Conservation (phyloP, 2,329 filamentous ascomycete genomes). For the Lecanicillium sp. region DNA sequence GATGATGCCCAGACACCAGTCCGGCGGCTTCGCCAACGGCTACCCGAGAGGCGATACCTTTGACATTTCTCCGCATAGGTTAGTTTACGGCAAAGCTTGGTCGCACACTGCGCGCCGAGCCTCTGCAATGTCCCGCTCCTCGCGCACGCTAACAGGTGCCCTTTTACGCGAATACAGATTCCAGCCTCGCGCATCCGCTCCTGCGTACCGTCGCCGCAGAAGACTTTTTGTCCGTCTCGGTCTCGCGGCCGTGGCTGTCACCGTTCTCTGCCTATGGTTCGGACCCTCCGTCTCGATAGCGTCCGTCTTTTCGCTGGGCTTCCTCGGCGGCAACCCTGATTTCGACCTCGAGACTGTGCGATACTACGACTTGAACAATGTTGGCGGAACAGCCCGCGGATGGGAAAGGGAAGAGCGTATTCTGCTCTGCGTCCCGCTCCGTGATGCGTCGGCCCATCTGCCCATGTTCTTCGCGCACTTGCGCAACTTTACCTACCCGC, state of each 20-base stretch:
- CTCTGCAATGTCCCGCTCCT: neutral
- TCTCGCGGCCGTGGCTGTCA: slow-evolving; percentile 49
- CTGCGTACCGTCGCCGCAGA: slow-evolving; percentile 64
- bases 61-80: slow-evolving; percentile 87
- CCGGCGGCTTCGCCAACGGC: slow-evolving; percentile 72
- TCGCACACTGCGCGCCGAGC: neutral
- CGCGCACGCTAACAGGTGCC: neutral
- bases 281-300: slow-evolving; percentile 60
- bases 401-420: slow-evolving; percentile 98
- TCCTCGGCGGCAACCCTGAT: slow-evolving; percentile 60
- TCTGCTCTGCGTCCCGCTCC: slow-evolving; percentile 84
- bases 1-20: slow-evolving; percentile 82
- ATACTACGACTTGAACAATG: slow-evolving; percentile 91
- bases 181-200: slow-evolving; percentile 71
- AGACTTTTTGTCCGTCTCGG: slow-evolving; percentile 66
- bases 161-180: slow-evolving; percentile 53
- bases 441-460: slow-evolving; percentile 87
- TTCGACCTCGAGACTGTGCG: slow-evolving; percentile 88
- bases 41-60: slow-evolving; percentile 74
- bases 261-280: slow-evolving; percentile 68
- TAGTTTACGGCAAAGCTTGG: slow-evolving; percentile 28
- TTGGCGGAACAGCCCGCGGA: slow-evolving; percentile 83
- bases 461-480: slow-evolving; percentile 99
- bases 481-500: slow-evolving; percentile 92
- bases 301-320: slow-evolving; percentile 61